Percentiles rank a stretch among this genome's conserved stretches.
These are phyloP conservation scores for Coprinopsis marcescibilis DNA, from an alignment of 768 basidiomycete species.

Conservation along the genomic window DNA sequence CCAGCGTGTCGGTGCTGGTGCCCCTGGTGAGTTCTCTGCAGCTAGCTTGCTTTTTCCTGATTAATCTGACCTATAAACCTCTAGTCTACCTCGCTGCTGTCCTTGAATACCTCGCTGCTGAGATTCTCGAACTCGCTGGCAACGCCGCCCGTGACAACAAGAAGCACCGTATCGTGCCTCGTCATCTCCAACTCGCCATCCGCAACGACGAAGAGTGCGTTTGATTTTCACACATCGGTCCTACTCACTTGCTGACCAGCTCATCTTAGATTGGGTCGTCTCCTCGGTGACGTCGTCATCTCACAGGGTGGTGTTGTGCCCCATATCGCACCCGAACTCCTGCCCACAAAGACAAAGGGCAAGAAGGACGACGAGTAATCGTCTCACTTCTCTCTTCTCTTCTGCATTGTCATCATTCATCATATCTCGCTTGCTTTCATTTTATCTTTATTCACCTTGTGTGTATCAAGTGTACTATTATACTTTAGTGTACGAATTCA, in stretches of 20 bases:
- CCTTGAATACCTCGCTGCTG: slow-evolving; percentile 88
- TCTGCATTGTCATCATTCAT: not conserved
- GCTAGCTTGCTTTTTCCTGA: too few species aligned
- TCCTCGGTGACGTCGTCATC: slow-evolving; percentile 83
- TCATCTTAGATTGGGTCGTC: slow-evolving; percentile 56
- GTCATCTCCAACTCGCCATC: slow-evolving; percentile 89
- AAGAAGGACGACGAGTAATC: slow-evolving; percentile 18
- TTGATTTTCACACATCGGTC: not conserved
- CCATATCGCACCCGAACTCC: slow-evolving; percentile 50
- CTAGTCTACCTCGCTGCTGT: slow-evolving; percentile 86
- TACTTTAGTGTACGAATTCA: slow-evolving; percentile 9
- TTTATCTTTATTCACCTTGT: not conserved
- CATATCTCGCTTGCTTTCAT: slow-evolving; percentile 7
- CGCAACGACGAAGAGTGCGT: slow-evolving; percentile 81
- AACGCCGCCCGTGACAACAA: slow-evolving; percentile 80
- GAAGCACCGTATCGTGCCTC: slow-evolving; percentile 92
- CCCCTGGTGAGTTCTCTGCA: slow-evolving; percentile 50
- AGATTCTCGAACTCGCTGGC: slow-evolving; percentile 90
- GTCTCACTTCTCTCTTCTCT: slow-evolving; percentile 2
- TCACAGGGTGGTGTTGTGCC: slow-evolving; percentile 94
- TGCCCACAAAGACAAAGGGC: slow-evolving; percentile 34
- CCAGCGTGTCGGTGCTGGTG: slow-evolving; percentile 84
- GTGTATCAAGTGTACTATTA: slow-evolving; percentile 11
- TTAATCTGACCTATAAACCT: slow-evolving; percentile 7
- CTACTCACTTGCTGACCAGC: slow-evolving; percentile 3